A percentile compares a stretch with the other conserved stretches of the same genome.
phyloP scores from a whole-genome alignment of 257 asterid genomes.

The Przewalskia tangutica region DNA sequence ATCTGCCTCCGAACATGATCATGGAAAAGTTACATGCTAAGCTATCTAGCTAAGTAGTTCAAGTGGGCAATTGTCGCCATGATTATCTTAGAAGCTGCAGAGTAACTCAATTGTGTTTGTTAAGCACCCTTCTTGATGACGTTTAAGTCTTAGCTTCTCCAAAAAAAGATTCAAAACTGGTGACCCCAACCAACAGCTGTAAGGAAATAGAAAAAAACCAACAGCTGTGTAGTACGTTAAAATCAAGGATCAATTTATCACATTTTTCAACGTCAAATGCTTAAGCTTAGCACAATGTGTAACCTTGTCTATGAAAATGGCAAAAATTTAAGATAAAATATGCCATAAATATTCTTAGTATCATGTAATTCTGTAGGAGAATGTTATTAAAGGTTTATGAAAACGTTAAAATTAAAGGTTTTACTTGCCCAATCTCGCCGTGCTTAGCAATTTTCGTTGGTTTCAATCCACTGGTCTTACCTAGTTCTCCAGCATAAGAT shows the following conservation, averaged over 20 bases:
- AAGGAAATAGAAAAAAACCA: background rate
- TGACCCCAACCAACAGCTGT: conserved; percentile 2
- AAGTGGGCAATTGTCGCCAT: background rate
- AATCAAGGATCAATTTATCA: background rate
- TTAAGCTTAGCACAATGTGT: background rate
- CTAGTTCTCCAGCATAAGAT: background rate
- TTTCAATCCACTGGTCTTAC: background rate
- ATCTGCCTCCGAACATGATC: background rate
- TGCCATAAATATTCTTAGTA: too few species aligned
- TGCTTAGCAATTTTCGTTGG: background rate
- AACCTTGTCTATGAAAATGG: background rate
- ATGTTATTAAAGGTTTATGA: background rate
- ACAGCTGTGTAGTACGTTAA: background rate
- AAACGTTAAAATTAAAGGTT: background rate
- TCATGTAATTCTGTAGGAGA: background rate
- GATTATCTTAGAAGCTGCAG: background rate
- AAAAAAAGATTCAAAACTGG: background rate
- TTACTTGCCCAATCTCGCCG: background rate
- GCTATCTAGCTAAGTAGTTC: background rate
- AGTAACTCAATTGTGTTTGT: background rate
- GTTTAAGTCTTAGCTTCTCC: background rate
- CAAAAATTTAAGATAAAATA: background rate
- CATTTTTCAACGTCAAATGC: background rate
- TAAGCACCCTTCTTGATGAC: background rate
- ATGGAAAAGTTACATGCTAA: background rate